phyloP scores from a whole-genome alignment of 164 flowering plant genomes.

The Piper longum region DNA sequence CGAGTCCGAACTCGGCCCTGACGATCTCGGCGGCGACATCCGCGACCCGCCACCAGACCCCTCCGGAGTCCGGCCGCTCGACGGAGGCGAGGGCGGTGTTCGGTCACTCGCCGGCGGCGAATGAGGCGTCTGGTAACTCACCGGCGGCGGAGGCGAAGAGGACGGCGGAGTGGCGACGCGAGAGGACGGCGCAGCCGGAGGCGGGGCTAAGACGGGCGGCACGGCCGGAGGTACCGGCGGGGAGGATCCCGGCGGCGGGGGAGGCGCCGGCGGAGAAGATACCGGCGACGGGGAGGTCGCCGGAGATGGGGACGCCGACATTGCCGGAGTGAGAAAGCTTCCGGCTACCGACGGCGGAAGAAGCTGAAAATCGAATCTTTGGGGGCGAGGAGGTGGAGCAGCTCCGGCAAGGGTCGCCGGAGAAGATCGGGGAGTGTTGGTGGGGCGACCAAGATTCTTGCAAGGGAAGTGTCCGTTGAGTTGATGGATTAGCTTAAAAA shows the following conservation, averaged over 20 bases:
- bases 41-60: conserved; percentile 6
- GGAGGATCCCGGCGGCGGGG: conserved; percentile 16
- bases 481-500: too few species aligned
- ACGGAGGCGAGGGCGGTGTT: conserved; percentile 4
- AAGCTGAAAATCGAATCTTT: too few species aligned
- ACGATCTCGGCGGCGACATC: conserved; percentile 6
- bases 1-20: conserved; percentile 6
- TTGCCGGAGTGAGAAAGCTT: not conserved
- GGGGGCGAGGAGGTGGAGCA: too few species aligned
- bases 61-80: conserved; percentile 16
- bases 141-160: not conserved
- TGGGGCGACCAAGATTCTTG: too few species aligned
- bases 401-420: too few species aligned
- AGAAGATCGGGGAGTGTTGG: too few species aligned
- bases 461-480: too few species aligned
- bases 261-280: too few species aligned
- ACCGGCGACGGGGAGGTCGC: conserved; percentile 9
- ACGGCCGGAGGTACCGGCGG: conserved; percentile 1
- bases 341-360: too few species aligned
- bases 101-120: too few species aligned
- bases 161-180: conserved; percentile 5
- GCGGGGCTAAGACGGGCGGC: not conserved
- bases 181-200: conserved; percentile 7
- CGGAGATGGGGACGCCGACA: not conserved
- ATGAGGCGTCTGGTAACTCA: too few species aligned